Base-by-base conservation (phyloP, 2,329 filamentous ascomycete genomes). In the Alternaria burnsii region DNA sequence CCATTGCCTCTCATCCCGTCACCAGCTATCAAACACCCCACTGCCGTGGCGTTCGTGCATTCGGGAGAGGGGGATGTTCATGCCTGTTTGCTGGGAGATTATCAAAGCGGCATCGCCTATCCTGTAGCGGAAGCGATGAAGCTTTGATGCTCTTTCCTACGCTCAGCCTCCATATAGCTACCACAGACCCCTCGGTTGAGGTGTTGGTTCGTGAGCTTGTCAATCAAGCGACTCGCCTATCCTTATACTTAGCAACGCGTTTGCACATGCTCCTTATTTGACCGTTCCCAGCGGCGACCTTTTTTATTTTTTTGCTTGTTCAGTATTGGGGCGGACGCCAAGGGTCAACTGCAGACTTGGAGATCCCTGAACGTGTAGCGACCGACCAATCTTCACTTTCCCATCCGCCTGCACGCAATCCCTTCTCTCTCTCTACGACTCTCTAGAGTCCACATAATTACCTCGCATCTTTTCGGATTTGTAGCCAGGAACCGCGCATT, bases 21-120 rank as follows among this genome's bases (percentile, higher is more conserved):
- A 36, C 50, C 62, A 63, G 63, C 56, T 74, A 71, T 73, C 70
- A 70, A 36, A 66, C 71, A 71, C 69, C 71, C 73, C 72, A 71
- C 71, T 65, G 58, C 54, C 40, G 60, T 67, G 71, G 66, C 67
- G 68, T 68, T 64, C 26, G 42, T 55, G 53, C n/a, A 48, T 30
- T 55, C 53, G 53, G 53, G 43, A 41, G 32, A 20, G 24, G 34
- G 53, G n/a, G 32, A 50, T 48, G 24, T 55, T 41, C 43, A 55
- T 55, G 63, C 66, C 63, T 59, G 60, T 57, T 50, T 36, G 28
- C 36, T 36, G 40, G 55, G 38, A 38, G 30, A 59, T 32, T 50
- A 64, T 61, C 60, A 61, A 62, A 66, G 68, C 68, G 52, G 56
- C 44, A 24, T 30, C 46, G 26, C 22, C 32, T 55, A 44, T 46